Evolutionary conservation across 345 rosid species (phyloP), one percentile per base, ranked within the genome.

Genomic region (Cardamine occulta): DNA sequence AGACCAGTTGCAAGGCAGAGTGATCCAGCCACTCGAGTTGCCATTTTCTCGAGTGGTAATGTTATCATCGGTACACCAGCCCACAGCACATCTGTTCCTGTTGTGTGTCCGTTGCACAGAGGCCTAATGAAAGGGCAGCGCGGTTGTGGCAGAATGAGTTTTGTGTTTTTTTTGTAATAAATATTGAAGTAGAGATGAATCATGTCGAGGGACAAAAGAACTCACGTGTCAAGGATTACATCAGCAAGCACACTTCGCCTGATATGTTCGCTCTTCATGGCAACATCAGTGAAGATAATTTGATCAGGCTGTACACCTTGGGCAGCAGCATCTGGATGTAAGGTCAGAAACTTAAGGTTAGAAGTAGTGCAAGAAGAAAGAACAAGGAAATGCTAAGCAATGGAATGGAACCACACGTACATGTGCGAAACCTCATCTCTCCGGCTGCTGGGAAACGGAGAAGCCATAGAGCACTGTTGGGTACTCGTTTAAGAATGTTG

Each of bases 371-470:
- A 55, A 56, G 42, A 39, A 76, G 42, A 55, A 32, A 47, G 42
- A 57, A 40, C 23, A 61, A 66, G 28, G 39, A 34, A 61, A 54
- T 7, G 48, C 10, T 14, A 61, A 15, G 47, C 19, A 8, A 61
- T 23, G 7, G 11, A 12, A 66, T 44, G 47, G 15, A 29, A 29
- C 28, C 24, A 40, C 42, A 75, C 97, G 12, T 86, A 96, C 99
- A 90, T 70, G 88, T 47, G 11, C 97, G 91, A 34, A 96, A 85
- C 82, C 98, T 89, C 86, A 81, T 88, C 83, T 96, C 99, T 58
- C 99, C 99, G 1, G 99, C 97, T 70, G 99, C 98, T 35, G 99
- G 99, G 76, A 96, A 96, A 64, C 96, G 88, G 44, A 96, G 97
- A 56, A 96, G 99, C 99, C 99, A 96, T 53, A 96, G 88, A 35